Evolutionary conservation across 1,284 basidiomycete species (phyloP).

Genomic region (Trichosporon ovoides): DNA sequence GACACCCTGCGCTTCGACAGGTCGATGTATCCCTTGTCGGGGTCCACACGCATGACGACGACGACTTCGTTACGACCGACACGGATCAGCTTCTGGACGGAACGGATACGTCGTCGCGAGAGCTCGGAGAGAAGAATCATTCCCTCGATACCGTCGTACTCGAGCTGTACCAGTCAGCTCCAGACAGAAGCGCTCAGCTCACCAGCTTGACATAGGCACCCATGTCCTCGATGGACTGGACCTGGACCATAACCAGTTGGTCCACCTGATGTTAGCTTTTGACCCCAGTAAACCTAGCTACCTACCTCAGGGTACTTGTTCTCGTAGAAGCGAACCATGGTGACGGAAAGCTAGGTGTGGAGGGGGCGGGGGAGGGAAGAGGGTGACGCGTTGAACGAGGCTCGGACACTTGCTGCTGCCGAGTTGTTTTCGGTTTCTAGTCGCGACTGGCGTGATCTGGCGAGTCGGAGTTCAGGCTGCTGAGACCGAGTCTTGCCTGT

Average conservation of each 20-base stretch:
- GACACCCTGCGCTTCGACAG: constrained; percentile 98
- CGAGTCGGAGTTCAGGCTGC: constrained; percentile 1
- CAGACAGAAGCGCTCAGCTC: too few species aligned
- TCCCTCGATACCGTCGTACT: constrained; percentile 98
- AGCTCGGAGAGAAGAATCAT: constrained; percentile 99
- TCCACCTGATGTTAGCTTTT: constrained; percentile 63
- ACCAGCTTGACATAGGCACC: constrained; percentile 98
- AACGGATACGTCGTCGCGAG: constrained; percentile 93
- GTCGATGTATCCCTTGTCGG: constrained; percentile 99
- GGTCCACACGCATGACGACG: constrained; percentile 95
- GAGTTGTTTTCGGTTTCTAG: background rate
- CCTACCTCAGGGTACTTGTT: constrained; percentile 52
- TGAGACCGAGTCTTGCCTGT: background rate
- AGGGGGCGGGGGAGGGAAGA: background rate
- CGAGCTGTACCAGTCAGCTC: too few species aligned
- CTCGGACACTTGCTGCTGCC: background rate
- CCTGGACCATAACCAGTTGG: constrained; percentile 98
- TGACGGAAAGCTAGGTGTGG: constrained; percentile 11
- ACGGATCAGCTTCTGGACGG: constrained; percentile 95
- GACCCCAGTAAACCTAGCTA: background rate
- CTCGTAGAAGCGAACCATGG: constrained; percentile 50
- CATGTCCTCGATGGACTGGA: constrained; percentile 98
- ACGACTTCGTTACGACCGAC: constrained; percentile 98
- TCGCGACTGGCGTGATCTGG: background rate
- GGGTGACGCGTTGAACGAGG: constrained; percentile 15